Percentiles rank a stretch among this genome's conserved stretches.
Evolutionary conservation across 2,329 filamentous ascomycete species (phyloP).

Genomic region (Fusarium austroafricanum): DNA sequence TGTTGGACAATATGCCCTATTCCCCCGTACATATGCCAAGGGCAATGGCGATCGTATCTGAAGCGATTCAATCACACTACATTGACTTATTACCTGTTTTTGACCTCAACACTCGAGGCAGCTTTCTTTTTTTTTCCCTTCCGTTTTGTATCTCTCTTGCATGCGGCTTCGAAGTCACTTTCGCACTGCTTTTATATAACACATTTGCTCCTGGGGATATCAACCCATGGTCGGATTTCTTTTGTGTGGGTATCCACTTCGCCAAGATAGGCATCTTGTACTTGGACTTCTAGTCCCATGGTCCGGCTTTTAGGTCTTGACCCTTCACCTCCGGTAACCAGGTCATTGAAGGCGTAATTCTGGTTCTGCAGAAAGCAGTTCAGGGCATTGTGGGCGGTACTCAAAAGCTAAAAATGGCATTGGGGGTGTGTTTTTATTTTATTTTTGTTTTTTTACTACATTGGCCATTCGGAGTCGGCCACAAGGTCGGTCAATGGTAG

Average conservation of each 20-base stretch:
- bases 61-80: slow-evolving; percentile 4
- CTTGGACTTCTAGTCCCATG: background rate
- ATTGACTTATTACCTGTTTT: slow-evolving; percentile 15
- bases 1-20: slow-evolving; percentile 61
- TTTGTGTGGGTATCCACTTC: slow-evolving; percentile 31
- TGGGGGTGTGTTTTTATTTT: slow-evolving; percentile 23
- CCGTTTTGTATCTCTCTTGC: slow-evolving; percentile 1
- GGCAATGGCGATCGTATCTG: slow-evolving; percentile 50
- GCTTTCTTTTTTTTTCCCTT: slow-evolving; percentile 3
- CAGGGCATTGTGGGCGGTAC: slow-evolving; percentile 27
- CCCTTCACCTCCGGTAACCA: slow-evolving; percentile 3
- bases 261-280: slow-evolving; percentile 9
- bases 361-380: slow-evolving; percentile 33
- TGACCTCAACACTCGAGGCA: slow-evolving; percentile 4
- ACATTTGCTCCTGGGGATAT: background rate
- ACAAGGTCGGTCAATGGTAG: slow-evolving; percentile 1
- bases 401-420: slow-evolving; percentile 36
- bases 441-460: background rate
- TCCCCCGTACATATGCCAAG: slow-evolving; percentile 54
- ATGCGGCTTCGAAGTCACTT: slow-evolving; percentile 1
- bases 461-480: slow-evolving; percentile 4
- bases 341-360: slow-evolving; percentile 23
- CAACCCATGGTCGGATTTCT: slow-evolving; percentile 20
- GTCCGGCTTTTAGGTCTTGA: slow-evolving; percentile 9
- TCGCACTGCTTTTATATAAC: slow-evolving; percentile 14